A percentile compares a stretch with the other conserved stretches of the same genome.
These are phyloP conservation scores for Eutrema yunnanense DNA, from an alignment of 345 rosid species.

Conservation along the genomic window DNA sequence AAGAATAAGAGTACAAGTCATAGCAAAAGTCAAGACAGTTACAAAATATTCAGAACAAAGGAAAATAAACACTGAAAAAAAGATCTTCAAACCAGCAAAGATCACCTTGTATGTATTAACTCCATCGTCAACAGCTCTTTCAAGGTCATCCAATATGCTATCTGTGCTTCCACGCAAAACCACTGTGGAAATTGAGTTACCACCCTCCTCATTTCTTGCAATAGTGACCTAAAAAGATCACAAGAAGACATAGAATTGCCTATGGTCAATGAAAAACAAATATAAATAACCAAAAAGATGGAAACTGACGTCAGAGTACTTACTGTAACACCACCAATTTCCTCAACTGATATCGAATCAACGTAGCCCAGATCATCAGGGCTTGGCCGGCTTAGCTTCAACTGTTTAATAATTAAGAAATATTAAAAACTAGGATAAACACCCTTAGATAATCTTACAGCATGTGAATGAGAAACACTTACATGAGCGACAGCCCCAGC, in stretches of 20 bases:
- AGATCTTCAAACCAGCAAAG: neutral
- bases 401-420: slow-evolving; percentile 38
- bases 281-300: neutral
- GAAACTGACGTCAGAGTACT: slow-evolving; percentile 20
- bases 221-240: slow-evolving; percentile 56
- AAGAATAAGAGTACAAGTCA: slow-evolving; percentile 11
- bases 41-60: neutral
- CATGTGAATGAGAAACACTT: slow-evolving; percentile 19
- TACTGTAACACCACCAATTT: slow-evolving; percentile 96
- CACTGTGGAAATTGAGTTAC: slow-evolving; percentile 80
- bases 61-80: neutral
- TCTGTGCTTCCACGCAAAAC: slow-evolving; percentile 95
- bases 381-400: slow-evolving; percentile 84
- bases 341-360: slow-evolving; percentile 88
- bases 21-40: neutral
- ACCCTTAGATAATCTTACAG: neutral
- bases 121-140: slow-evolving; percentile 99
- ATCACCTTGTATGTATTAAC: slow-evolving; percentile 94
- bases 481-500: slow-evolving; percentile 89
- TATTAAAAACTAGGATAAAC: slow-evolving; percentile 7
- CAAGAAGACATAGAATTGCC: neutral
- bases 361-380: slow-evolving; percentile 87
- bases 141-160: slow-evolving; percentile 94
- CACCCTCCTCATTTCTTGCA: slow-evolving; percentile 90
- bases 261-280: neutral